Base-by-base conservation (phyloP, 768 basidiomycete species). In the Mycena pura region DNA sequence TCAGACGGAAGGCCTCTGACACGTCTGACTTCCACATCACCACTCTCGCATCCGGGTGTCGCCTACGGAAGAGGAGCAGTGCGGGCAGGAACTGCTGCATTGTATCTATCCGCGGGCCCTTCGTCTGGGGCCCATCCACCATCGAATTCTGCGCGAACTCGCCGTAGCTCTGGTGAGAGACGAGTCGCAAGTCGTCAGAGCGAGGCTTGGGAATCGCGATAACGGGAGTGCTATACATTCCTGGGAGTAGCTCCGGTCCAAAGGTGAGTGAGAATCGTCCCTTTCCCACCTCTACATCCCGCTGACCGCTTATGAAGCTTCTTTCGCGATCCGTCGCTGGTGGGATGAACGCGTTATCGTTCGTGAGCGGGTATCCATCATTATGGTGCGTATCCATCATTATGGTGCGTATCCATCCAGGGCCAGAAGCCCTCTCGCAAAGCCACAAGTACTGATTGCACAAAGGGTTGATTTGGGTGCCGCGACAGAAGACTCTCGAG, bases 141-240 rank as follows among this genome's bases (percentile, higher is more conserved):
- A 69, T 65, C 1, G 62, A 61, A 38, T 79, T 79, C 2, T 69
- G 65, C 0, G 74, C 72, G 57, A 59, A 73, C 6, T 45, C 19
- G 0, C 72, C 70, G 6, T 66, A 67, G 52, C 71, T 77, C 2
- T 77, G 74, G 59, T 78, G 66, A 5, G 65, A 71, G 4, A 79
- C 70, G 13, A 77, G 44, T 1, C 74, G 70, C 0, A 74, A 44
- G 6, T 70, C 68, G 6, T 63, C 43, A 0, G 70, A 56, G 11
- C 64, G 44, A 6, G 74, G 72, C 47, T 78, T 77, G 2, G 72
- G 75, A 6, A 74, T 69, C 3, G 66, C 64, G 11, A 64, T 48
- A 5, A 71, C 31, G 1, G 76, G 74, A 21, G 67, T 69, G 51
- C 56, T 59, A 45, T 70, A 70, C 76, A 77, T 75, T 0, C 75